These are phyloP conservation scores for Yamadazyma jaroonii DNA, from an alignment of 1,139 yeast species.

Conservation along the genomic window DNA sequence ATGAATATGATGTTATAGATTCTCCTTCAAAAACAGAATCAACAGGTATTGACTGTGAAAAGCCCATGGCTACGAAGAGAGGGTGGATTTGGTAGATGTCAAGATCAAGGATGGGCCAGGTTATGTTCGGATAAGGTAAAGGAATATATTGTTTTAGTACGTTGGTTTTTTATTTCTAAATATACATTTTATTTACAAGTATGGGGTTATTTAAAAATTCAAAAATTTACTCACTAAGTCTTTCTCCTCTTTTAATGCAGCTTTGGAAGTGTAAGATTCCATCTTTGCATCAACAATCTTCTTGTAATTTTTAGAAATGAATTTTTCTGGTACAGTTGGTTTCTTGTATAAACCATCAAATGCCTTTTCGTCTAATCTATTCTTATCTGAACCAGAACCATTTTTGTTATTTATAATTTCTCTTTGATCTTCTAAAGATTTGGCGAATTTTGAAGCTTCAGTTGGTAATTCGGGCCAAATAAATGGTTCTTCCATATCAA, in stretches of 20 bases:
- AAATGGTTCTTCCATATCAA: constrained; percentile 90
- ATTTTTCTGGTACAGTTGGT: constrained; percentile 68
- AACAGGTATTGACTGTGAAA: constrained; percentile 5
- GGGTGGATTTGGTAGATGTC: constrained; percentile 31
- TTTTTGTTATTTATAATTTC: constrained; percentile 26
- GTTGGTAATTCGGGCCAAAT: constrained; percentile 78
- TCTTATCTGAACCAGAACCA: constrained; percentile 62
- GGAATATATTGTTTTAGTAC: background rate
- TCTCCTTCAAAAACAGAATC: constrained; percentile 19
- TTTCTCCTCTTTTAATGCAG: constrained; percentile 26
- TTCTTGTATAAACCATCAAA: constrained; percentile 79
- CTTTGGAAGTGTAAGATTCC: constrained; percentile 23
- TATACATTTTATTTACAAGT: constrained; percentile 5
- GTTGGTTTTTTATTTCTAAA: constrained; percentile 1
- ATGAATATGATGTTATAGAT: constrained; percentile 45
- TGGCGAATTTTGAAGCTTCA: constrained; percentile 22
- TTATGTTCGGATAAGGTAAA: background rate
- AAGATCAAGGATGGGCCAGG: background rate
- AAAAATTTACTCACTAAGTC: constrained; percentile 28
- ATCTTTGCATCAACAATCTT: constrained; percentile 40
- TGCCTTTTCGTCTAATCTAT: constrained; percentile 60
- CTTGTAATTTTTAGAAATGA: constrained; percentile 54
- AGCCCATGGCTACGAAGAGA: constrained; percentile 12
- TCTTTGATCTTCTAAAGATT: constrained; percentile 25
- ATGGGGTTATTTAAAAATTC: constrained; percentile 13